phyloP scores from a whole-genome alignment of 192 early-diverging fungal species.

The Backusella psychrophila region DNA sequence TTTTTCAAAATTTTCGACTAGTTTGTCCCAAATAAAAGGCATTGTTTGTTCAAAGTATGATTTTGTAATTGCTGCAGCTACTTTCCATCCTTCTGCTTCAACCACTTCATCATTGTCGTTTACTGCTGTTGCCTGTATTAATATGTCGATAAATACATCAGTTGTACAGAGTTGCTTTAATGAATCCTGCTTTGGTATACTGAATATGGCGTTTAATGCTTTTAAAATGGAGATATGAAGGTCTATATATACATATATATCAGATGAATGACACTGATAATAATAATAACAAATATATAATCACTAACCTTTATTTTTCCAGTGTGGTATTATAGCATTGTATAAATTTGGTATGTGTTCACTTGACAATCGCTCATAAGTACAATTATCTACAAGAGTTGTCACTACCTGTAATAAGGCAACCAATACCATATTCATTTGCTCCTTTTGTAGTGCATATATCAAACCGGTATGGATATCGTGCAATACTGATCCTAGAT shows the following conservation, averaged over 20 bases:
- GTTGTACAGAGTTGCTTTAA: background rate
- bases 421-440: conserved; percentile 7
- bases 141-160: background rate
- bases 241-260: background rate
- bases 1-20: background rate
- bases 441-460: conserved; percentile 30
- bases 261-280: background rate
- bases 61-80: conserved; percentile 35
- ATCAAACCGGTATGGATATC: conserved; percentile 39
- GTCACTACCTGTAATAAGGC: conserved; percentile 33
- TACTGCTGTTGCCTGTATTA: background rate
- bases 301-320: background rate
- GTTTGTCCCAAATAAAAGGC: background rate
- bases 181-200: background rate
- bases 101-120: background rate
- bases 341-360: conserved; percentile 35
- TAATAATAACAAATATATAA: background rate
- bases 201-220: conserved; percentile 1
- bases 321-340: background rate
- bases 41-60: conserved; percentile 18
- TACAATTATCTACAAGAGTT: conserved; percentile 28
- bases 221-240: conserved; percentile 8
- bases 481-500: conserved; percentile 34
- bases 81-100: conserved; percentile 41
- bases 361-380: conserved; percentile 40